These are phyloP conservation scores for Ophiosphaerella korrae DNA, from an alignment of 2,329 filamentous ascomycete genomes.

Conservation along the genomic window DNA sequence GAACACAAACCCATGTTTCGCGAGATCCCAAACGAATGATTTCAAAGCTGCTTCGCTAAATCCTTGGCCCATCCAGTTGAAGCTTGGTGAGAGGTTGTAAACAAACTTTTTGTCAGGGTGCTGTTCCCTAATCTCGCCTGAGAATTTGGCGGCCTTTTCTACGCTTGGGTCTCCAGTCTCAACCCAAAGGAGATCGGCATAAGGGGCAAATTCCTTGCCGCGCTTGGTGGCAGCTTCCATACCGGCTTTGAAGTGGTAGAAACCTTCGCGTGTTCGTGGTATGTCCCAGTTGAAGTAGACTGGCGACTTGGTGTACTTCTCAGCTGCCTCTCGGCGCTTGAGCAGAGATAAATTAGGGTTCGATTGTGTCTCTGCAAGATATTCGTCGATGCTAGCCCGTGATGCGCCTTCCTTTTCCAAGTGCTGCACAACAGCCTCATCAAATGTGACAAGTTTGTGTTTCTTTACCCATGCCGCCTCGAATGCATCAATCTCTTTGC, in stretches of 20 bases:
- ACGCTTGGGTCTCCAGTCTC: conserved; percentile 92
- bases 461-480: conserved; percentile 88
- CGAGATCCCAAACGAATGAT: conserved; percentile 96
- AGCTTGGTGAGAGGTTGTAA: conserved; percentile 94
- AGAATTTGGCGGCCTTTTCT: conserved; percentile 74
- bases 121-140: conserved; percentile 71
- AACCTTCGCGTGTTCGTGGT: conserved; percentile 90
- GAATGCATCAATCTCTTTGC: conserved; percentile 80
- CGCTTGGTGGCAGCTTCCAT: conserved; percentile 89
- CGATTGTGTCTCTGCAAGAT: conserved; percentile 64
- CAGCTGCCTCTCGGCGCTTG: conserved; percentile 74
- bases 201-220: conserved; percentile 87
- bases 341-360: conserved; percentile 79
- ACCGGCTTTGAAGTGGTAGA: conserved; percentile 87
- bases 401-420: conserved; percentile 69
- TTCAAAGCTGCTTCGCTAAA: conserved; percentile 82
- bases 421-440: conserved; percentile 83
- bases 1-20: conserved; percentile 76
- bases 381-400: conserved; percentile 68
- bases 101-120: conserved; percentile 86
- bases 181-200: conserved; percentile 94
- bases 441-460: conserved; percentile 85
- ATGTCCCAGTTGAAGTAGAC: conserved; percentile 90
- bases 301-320: conserved; percentile 67
- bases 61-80: conserved; percentile 98